Evolutionary conservation across 2,329 filamentous ascomycete genomes (phyloP), one percentile per base, ranked within the genome.

Genomic region (Fusarium succisae): DNA sequence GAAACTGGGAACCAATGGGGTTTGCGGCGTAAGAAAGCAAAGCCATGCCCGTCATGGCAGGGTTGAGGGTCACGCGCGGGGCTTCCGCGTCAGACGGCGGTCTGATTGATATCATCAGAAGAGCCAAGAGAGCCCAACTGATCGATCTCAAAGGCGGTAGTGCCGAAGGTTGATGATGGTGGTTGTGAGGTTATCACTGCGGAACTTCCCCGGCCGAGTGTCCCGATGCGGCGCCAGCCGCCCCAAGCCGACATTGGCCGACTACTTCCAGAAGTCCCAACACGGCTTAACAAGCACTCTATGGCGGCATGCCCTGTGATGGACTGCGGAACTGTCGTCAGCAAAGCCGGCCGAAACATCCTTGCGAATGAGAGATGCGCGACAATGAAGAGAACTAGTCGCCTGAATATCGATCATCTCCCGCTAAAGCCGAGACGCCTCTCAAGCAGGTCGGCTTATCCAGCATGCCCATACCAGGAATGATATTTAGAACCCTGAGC

Each of bases 231-330:
- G 77, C 74, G 76, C 76, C 76, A 83, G 74, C 84, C 84, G 84
- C 73, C 59, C 75, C 66, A 83, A 85, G 82, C 84, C 84, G 84
- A 79, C 63, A 70, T 75, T 82, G 80, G 81, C 84, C 84, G 83
- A 66, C 63, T 56, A 56, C 57, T 66, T 53, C 61, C 63, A 55
- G 50, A 50, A 38, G 53, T 30, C 43, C 57, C 66, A 60, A 60
- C 69, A 63, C 65, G 69, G 72, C 68, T 72, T 75, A 69, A 65
- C 63, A 55, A 72, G 68, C 51, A 62, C 53, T 39, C 32, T 39
- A 37, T 44, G 44, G 48, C 64, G 64, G 65, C 45, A 54, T 59
- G 50, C 59, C 58, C 39, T 62, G 57, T 70, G 64, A 63, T 61
- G 50, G 41, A 70, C 51, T 75, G 72, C 72, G 72, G 72, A 75